A percentile compares a stretch with the other conserved stretches of the same genome.
Conservation (phyloP, 2,329 filamentous ascomycete genomes). For the Microcyclospora pomicola region DNA sequence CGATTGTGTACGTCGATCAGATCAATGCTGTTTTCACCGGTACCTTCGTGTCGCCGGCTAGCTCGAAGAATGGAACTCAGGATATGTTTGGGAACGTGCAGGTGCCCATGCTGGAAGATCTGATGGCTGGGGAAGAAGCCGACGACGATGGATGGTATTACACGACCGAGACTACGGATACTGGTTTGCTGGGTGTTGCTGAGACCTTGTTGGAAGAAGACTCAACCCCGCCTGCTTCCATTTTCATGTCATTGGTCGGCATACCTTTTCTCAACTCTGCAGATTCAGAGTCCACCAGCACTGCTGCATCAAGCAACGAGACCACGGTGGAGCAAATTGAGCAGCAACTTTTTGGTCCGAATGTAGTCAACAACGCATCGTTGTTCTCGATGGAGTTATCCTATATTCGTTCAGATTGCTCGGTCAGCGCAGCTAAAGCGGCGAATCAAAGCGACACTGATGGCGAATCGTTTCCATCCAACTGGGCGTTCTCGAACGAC, state of each 20-base stretch:
- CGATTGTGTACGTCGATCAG: too few species aligned
- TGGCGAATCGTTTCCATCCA: too few species aligned
- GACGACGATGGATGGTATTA: constrained; percentile 5
- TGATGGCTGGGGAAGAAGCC: constrained; percentile 2
- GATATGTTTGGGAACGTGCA: constrained; percentile 9
- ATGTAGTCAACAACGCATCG: neutral
- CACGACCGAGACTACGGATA: neutral
- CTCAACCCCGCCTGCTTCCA: too few species aligned
- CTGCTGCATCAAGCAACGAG: too few species aligned
- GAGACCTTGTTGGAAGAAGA: neutral
- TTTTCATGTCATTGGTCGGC: too few species aligned
- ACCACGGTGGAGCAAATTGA: neutral
- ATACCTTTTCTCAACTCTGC: too few species aligned
- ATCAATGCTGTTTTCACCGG: constrained; percentile 4
- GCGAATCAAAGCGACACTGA: neutral
- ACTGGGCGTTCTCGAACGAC: too few species aligned
- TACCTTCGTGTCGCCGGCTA: constrained; percentile 3
- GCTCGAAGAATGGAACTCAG: constrained; percentile 6
- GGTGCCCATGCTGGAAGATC: constrained; percentile 7
- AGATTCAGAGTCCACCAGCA: too few species aligned
- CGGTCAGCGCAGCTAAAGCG: neutral
- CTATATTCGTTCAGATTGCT: neutral
- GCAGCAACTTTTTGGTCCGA: neutral
- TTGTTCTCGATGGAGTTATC: neutral
- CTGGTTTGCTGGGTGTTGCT: neutral